Evolutionary conservation across 495 filamentous ascomycete species (phyloP), one percentile per base, ranked within the genome.

Genomic region (Zalerion maritima): DNA sequence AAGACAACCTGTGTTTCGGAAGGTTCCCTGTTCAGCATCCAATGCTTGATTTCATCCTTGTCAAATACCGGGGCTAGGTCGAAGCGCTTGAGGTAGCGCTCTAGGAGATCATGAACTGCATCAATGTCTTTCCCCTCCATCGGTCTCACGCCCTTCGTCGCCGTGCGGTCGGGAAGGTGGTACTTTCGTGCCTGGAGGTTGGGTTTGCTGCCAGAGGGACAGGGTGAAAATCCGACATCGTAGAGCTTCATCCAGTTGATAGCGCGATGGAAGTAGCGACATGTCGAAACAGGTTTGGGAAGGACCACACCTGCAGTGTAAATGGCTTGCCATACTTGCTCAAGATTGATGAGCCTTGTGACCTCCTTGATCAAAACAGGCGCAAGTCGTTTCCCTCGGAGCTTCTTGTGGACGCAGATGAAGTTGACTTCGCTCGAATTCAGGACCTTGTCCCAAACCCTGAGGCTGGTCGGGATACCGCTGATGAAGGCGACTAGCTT

Each of bases 331-430:
- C 73, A 96, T 36, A 92, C 77, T 3, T 73, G 77, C 22, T 72
- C 62, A 14, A 78, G 45, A 50, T 96, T 87, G 58, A 81, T 86
- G 27, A 81, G 70, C 12, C 89, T 75, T 6, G 89, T 94, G 47
- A 97, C 84, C 49, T 96, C 89, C 48, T 94, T 91, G 58, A 97
- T 97, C 22, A 97, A 69, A 3, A 93, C 78, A 0, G 89, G 89
- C 0, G 89, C 70, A 21, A 97, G 68, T 7, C 91, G 75, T 55
- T 97, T 94, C 9, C 77, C 73, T 23, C 91, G 80, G 6, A 97
- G 73, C 55, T 94, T 96, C 64, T 94, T 96, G 65, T 96, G 91
- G 37, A 96, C 73, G 49, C 83, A 91, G 29, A 97, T 78, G 62
- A 93, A 96, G 58, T 97, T 96, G 57, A 96, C 85, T 49, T 97